Percentiles rank a stretch among this genome's conserved stretches.
Evolutionary conservation across 1,139 yeast species (phyloP).

Genomic region (Saccharomyces hybrid): DNA sequence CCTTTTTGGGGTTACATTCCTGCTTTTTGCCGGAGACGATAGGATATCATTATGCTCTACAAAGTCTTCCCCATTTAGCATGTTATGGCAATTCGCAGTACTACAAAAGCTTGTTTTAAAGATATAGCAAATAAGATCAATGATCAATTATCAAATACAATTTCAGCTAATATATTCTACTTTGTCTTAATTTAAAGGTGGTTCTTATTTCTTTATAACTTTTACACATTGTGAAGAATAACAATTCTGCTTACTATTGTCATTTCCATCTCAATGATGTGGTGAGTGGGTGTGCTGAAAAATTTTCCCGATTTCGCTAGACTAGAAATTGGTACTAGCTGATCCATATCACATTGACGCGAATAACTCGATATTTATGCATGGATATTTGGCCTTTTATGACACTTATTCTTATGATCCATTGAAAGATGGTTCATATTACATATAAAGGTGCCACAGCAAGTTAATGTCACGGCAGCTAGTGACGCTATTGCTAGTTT

Average conservation of each 20-base stretch:
- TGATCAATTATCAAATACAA: neutral
- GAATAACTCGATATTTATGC: neutral
- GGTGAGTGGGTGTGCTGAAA: neutral
- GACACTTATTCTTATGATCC: neutral
- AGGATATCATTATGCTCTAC: conserved; percentile 18
- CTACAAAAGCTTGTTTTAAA: neutral
- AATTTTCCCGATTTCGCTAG: neutral
- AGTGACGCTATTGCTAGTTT: conserved; percentile 81
- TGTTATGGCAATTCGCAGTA: neutral
- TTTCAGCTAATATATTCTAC: neutral
- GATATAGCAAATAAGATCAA: neutral
- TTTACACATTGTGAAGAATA: neutral
- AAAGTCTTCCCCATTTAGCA: neutral
- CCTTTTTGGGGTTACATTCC: conserved; percentile 1
- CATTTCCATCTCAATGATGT: neutral
- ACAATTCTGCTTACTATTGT: neutral
- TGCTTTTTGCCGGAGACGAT: conserved; percentile 18
- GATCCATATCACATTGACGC: neutral
- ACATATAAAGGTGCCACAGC: conserved; percentile 31
- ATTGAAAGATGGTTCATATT: neutral
- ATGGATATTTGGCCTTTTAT: neutral
- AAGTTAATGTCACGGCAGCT: conserved; percentile 45
- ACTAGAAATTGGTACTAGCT: neutral
- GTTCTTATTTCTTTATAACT: neutral
- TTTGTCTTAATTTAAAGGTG: neutral